Evolutionary conservation across 202 grass and related monocot genomes (phyloP).

Genomic region (Saccharum hybrid): DNA sequence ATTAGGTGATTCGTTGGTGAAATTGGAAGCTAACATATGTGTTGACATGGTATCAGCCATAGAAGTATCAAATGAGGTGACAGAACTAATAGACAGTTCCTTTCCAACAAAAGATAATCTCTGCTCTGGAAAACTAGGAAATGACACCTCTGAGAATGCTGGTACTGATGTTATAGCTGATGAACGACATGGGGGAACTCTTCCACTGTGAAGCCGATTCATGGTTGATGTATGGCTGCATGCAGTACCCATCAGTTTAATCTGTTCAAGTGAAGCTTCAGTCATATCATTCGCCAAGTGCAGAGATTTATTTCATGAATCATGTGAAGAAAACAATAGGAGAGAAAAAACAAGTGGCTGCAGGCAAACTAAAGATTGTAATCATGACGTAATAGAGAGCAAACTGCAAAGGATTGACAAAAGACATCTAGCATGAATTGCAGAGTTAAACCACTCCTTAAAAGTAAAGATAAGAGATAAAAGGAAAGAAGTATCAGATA

Average conservation of each 20-base stretch:
- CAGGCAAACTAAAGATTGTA: constrained; percentile 26
- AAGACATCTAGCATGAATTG: constrained; percentile 25
- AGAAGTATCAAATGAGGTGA: constrained; percentile 33
- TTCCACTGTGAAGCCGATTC: constrained; percentile 38
- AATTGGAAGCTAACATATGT: constrained; percentile 32
- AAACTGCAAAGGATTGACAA: not conserved
- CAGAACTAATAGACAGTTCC: constrained; percentile 15
- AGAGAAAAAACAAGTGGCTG: not conserved
- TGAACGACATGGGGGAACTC: constrained; percentile 41
- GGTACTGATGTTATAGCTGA: constrained; percentile 27
- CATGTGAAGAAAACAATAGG: constrained; percentile 10
- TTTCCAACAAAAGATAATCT: constrained; percentile 33
- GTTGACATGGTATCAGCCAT: constrained; percentile 12
- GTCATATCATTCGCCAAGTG: not conserved
- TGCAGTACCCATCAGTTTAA: constrained; percentile 23
- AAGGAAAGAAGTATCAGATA: not conserved
- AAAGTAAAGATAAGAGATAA: not conserved
- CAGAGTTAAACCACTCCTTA: constrained; percentile 9
- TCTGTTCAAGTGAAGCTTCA: constrained; percentile 28
- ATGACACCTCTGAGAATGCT: constrained; percentile 31
- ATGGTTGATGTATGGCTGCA: constrained; percentile 41
- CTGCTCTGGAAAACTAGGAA: constrained; percentile 37
- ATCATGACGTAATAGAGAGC: constrained; percentile 13
- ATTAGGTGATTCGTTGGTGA: constrained; percentile 25
- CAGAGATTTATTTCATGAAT: constrained; percentile 22